Conservation (phyloP, 805 yeast species). For the Pichia manshurica region DNA sequence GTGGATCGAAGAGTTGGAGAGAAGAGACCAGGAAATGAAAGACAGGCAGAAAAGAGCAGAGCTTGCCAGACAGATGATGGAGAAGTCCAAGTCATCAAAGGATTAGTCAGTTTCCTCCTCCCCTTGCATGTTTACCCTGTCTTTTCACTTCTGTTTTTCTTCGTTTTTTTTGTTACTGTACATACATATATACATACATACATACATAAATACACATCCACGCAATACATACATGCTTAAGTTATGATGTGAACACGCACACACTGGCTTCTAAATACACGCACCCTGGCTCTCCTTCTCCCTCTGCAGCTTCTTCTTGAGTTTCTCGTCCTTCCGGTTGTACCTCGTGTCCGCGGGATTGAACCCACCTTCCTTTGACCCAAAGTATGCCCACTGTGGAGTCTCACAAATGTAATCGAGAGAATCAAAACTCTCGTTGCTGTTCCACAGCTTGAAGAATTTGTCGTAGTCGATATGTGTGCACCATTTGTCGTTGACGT, state of each 20-base stretch:
- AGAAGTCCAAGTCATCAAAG: not conserved
- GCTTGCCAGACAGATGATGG: constrained; percentile 38
- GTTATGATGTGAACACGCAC: not conserved
- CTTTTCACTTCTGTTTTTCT: not conserved
- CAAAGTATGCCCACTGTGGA: constrained; percentile 90
- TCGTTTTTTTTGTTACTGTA: not conserved
- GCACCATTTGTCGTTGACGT: constrained; percentile 68
- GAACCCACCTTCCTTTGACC: constrained; percentile 79
- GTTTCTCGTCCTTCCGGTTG: constrained; percentile 57
- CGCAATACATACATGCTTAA: not conserved
- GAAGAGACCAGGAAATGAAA: constrained; percentile 72
- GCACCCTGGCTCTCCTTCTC: not conserved
- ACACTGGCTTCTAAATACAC: not conserved
- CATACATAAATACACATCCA: not conserved
- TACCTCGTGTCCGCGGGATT: constrained; percentile 76
- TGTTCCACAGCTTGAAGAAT: constrained; percentile 60
- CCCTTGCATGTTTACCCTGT: not conserved
- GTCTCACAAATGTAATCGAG: constrained; percentile 78
- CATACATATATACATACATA: not conserved
- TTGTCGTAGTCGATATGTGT: constrained; percentile 82
- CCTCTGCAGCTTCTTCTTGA: constrained; percentile 38
- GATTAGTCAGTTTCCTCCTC: no score
- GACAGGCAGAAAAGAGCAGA: constrained; percentile 66
- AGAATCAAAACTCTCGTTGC: constrained; percentile 65
- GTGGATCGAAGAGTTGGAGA: constrained; percentile 88